Evolutionary conservation across 176 grass and related monocot genomes (phyloP), one percentile per base, ranked within the genome.

Genomic region (Pontederia paniculata): DNA sequence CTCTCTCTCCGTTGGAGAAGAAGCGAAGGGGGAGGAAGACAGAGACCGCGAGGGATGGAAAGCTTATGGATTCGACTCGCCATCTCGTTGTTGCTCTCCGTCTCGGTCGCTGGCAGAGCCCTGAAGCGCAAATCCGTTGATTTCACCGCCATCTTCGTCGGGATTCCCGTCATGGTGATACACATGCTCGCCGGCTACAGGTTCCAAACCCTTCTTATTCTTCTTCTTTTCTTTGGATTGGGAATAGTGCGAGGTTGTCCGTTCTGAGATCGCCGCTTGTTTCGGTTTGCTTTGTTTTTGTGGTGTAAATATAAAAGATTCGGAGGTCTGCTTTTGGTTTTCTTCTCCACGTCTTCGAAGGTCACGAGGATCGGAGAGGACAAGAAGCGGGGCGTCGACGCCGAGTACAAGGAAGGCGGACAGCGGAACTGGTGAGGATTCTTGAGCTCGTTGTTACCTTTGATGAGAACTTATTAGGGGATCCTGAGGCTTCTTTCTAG

Each of bases 131-230:
- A 84, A 74, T 98, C 93, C 42, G 80, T 98, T 21, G 77, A 98
- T 69, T 67, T 58, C 57, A 81, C 80, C 13, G 93, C 80, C 11
- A 78, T 80, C 19, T 81, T 88, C 48, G 80, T 84, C 9, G 93
- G 93, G 13, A 80, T 98, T 4, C 90, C 83, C 0, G 75, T 82
- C 75, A 79, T 98, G 69, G 81, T 91, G 58, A 72, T 80, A 50
- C 93, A 91, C 77, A 88, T 88, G 72, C 54, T 88, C 52, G 83
- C 77, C 10, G 86, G 93, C 48, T 88, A 91, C 68, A 98, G 86
- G 86, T 91, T 43, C 10, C 10, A 0, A 19, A 15, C 25, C 20
- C 7, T 21, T 6, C 20, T 37, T 19, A 9, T 8, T 21, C 45
- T 37, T 21, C 11, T 15, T 3, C 22, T 13, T 13, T n/a, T 10